Conservation (phyloP, 805 yeast species). For the Hanseniaspora vineae region DNA sequence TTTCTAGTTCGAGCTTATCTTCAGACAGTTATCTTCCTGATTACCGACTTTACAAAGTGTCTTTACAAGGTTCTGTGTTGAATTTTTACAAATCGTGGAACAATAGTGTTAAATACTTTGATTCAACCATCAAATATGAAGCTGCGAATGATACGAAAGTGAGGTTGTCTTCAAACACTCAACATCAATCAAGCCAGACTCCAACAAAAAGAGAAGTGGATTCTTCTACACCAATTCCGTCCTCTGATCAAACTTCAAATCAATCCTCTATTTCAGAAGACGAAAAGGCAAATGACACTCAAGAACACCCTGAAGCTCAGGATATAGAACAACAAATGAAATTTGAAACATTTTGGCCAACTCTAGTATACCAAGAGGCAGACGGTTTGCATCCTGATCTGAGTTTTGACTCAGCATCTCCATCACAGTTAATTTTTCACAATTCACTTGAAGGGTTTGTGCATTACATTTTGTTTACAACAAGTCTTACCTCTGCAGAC, state of each 20-base stretch:
- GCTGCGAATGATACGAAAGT: not conserved
- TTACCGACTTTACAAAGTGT: constrained; percentile 43
- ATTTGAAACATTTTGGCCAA: constrained; percentile 2
- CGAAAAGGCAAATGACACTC: too few relatives aligned
- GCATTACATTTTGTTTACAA: constrained; percentile 55
- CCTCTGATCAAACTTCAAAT: too few relatives aligned
- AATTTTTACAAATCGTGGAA: constrained; percentile 46
- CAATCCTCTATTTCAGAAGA: too few relatives aligned
- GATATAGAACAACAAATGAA: not conserved
- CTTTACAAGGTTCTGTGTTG: constrained; percentile 55
- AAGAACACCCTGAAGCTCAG: too few relatives aligned
- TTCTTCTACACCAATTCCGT: too few relatives aligned
- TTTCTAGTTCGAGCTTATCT: not conserved
- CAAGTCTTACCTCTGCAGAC: constrained; percentile 27
- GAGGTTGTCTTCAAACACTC: too few relatives aligned
- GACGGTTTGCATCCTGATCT: constrained; percentile 53
- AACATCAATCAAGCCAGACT: too few relatives aligned
- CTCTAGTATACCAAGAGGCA: constrained; percentile 27
- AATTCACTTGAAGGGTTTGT: constrained; percentile 37
- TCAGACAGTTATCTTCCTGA: constrained; percentile 17
- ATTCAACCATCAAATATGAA: constrained; percentile 14
- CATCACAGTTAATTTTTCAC: constrained; percentile 7
- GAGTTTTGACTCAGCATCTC: constrained; percentile 34
- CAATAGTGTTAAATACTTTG: constrained; percentile 33
- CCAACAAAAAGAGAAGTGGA: too few relatives aligned